Base-by-base conservation (phyloP, 768 basidiomycete genomes). In the Lentinula aciculospora region DNA sequence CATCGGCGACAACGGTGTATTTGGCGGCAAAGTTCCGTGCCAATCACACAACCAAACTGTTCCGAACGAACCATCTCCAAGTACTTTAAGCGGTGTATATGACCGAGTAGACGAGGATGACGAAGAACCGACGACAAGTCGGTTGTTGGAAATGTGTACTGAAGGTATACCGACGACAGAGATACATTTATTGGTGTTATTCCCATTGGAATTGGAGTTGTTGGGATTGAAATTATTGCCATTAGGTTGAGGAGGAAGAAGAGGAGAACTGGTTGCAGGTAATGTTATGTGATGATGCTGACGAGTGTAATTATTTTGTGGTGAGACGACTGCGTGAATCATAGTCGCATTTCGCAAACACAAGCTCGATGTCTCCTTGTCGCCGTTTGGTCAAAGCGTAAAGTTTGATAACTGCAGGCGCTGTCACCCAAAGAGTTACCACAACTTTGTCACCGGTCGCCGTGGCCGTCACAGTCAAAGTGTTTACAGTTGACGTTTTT, bases 41-140 rank as follows among this genome's bases (percentile, higher is more conserved):
- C 96, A 99, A 80, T 99, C 97, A 73, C 95, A 97, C 65, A 99
- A 82, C 86, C 92, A 94, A 63, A 99, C 97, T 3, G 94, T 98
- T 53, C 97, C 97, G 68, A 99, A 98, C 5, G 96, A 98, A 56
- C 97, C 97, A 71, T 98, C 96, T 40, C 97, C 97, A 71, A 99
- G 84, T 61, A 91, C 88, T 77, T 98, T 98, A 79, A 98, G 83
- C 49, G 92, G 89, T 28, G 94, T 95, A 71, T 95, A 99, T 19
- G 88, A 88, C 65, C 94, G 87, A 58, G 83, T 84, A 17, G 91
- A 94, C 65, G 79, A 94, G 67, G 77, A 82, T 69, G 83, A 77
- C 36, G 89, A 79, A 57, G 81, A 80, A 64, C 91, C 91, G 65
- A 92, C 86, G 65, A 85, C 72, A 63, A 92, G 84, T 58, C 76